Conservation (phyloP, 352 stramenopile genomes). For the Phytophthora hibernalis region DNA sequence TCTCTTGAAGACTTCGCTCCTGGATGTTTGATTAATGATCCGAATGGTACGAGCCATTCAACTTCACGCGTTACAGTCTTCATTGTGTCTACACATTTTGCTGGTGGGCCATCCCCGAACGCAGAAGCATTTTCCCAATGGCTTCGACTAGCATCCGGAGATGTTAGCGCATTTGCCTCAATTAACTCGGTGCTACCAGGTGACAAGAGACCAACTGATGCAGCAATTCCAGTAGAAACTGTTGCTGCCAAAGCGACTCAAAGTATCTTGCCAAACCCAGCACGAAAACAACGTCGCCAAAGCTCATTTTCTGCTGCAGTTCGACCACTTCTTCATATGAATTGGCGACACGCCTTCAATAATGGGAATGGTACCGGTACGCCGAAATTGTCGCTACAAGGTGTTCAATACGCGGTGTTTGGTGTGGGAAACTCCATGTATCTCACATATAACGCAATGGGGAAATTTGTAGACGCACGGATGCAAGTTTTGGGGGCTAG, state of each 20-base stretch:
- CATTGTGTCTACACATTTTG: slow-evolving; percentile 92
- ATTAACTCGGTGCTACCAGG: slow-evolving; percentile 2
- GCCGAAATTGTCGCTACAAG: slow-evolving; percentile 37
- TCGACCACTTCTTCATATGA: slow-evolving; percentile 1
- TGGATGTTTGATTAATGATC: slow-evolving; percentile 9
- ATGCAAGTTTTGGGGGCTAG: slow-evolving; percentile 82
- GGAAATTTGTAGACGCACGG: slow-evolving; percentile 86
- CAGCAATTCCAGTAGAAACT: too few relatives aligned
- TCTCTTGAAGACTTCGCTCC: slow-evolving; percentile 54
- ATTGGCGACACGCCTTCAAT: slow-evolving; percentile 1
- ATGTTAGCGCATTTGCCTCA: background rate
- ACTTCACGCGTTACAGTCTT: slow-evolving; percentile 66
- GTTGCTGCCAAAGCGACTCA: background rate
- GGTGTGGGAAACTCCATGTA: slow-evolving; percentile 96
- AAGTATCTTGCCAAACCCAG: background rate
- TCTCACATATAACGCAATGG: slow-evolving; percentile 96
- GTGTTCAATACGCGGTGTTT: slow-evolving; percentile 95
- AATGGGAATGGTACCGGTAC: slow-evolving; percentile 4
- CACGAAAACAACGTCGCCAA: background rate
- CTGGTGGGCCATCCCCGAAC: slow-evolving; percentile 87
- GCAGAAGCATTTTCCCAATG: slow-evolving; percentile 25
- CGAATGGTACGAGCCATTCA: slow-evolving; percentile 37
- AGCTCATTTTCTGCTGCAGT: slow-evolving; percentile 5
- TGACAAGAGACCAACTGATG: background rate
- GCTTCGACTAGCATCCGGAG: slow-evolving; percentile 12